These are phyloP conservation scores for Rhodamnia rubescens DNA, from an alignment of 345 rosid genomes.

Conservation along the genomic window DNA sequence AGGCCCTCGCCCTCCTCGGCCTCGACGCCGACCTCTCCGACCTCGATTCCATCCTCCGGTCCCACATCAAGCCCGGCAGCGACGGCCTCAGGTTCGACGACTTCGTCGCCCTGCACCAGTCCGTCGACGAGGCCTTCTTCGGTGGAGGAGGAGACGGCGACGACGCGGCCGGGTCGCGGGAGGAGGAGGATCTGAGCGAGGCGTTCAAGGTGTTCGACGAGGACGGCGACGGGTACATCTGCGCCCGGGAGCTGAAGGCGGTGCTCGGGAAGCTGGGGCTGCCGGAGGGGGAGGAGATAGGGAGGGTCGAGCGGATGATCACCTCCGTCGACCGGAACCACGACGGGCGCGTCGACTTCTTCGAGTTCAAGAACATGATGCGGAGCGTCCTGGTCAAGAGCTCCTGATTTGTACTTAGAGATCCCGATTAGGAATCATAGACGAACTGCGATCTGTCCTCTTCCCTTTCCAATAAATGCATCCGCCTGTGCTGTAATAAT, in stretches of 20 bases:
- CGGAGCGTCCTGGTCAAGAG: slow-evolving; percentile 23
- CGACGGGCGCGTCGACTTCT: slow-evolving; percentile 88
- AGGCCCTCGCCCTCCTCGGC: slow-evolving; percentile 56
- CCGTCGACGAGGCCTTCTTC: slow-evolving; percentile 32
- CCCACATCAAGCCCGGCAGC: slow-evolving; percentile 45
- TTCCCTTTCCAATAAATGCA: neutral
- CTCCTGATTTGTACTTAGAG: neutral
- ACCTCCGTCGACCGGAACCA: slow-evolving; percentile 61
- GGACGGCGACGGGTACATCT: slow-evolving; percentile 82
- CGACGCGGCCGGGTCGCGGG: slow-evolving; percentile 7
- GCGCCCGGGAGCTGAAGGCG: slow-evolving; percentile 60
- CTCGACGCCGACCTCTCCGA: slow-evolving; percentile 56
- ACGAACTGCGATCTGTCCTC: neutral
- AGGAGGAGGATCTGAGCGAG: slow-evolving; percentile 68
- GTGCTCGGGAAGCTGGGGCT: slow-evolving; percentile 70
- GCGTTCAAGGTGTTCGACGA: slow-evolving; percentile 94
- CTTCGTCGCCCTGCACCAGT: slow-evolving; percentile 49
- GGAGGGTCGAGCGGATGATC: slow-evolving; percentile 68
- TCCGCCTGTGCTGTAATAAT: neutral
- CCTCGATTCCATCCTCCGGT: slow-evolving; percentile 40
- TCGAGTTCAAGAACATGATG: slow-evolving; percentile 96
- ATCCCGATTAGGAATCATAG: neutral
- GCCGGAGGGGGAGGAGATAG: slow-evolving; percentile 59
- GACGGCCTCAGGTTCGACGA: slow-evolving; percentile 52
- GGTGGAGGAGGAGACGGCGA: slow-evolving; percentile 12